Percentiles rank a stretch among this genome's conserved stretches.
Evolutionary conservation across 2,329 filamentous ascomycete genomes (phyloP).

Genomic region (Coniochaeta prunicola): DNA sequence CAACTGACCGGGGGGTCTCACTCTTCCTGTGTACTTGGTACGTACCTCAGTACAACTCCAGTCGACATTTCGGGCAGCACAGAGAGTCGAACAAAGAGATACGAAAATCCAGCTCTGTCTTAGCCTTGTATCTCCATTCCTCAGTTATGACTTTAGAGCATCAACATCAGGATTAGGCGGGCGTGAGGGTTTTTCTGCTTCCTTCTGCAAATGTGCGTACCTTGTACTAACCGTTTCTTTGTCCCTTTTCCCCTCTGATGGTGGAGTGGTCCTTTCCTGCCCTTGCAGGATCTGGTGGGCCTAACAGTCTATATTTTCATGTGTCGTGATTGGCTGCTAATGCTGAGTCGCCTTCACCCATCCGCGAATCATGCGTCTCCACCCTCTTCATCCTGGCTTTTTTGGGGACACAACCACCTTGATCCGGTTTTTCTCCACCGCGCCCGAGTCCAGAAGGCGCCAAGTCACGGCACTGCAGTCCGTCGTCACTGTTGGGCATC

Average conservation of each 20-base stretch:
- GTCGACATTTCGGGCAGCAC: background rate
- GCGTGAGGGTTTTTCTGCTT: background rate
- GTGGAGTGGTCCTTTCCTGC: background rate
- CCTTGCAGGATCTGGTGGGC: background rate
- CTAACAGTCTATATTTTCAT: background rate
- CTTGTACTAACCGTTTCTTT: background rate
- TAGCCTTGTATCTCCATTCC: background rate
- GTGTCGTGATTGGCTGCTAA: background rate
- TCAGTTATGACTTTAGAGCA: background rate
- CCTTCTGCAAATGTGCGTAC: background rate
- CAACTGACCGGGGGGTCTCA: background rate
- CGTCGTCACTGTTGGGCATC: background rate
- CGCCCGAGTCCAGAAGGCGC: background rate
- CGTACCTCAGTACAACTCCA: background rate
- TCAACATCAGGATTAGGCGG: background rate
- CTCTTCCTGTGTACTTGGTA: background rate
- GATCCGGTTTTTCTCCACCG: background rate
- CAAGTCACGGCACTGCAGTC: background rate
- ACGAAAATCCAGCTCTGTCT: background rate
- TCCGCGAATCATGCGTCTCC: background rate
- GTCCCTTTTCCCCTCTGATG: background rate
- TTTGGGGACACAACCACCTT: background rate
- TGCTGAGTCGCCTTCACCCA: background rate
- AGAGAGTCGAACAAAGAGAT: background rate
- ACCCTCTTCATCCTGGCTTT: background rate